phyloP scores from a whole-genome alignment of 2,329 filamentous ascomycete species.

The Alternaria ventricosa region DNA sequence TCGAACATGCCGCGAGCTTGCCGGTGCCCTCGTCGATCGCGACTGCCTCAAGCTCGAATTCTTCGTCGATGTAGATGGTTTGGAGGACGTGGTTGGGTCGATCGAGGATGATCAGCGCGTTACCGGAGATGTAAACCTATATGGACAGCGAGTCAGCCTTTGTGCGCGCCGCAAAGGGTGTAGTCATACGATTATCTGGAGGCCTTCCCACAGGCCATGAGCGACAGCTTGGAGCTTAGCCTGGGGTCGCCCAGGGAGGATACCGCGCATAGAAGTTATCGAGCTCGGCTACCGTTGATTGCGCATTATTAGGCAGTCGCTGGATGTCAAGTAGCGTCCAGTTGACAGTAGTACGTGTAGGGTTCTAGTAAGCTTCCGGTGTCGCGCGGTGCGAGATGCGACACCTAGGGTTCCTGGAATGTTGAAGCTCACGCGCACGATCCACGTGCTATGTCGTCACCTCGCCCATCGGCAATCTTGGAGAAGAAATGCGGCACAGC shows the following conservation, averaged over 20 bases:
- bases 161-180: conserved; percentile 1
- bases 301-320: background rate
- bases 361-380: background rate
- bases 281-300: conserved; percentile 27
- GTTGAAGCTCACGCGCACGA: conserved; percentile 41
- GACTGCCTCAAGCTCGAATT: conserved; percentile 73
- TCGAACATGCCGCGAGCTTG: conserved; percentile 80
- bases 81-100: conserved; percentile 79
- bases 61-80: conserved; percentile 86
- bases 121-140: conserved; percentile 88
- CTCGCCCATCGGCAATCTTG: background rate
- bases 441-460: conserved; percentile 37
- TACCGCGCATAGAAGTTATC: conserved; percentile 67
- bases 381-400: conserved; percentile 12
- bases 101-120: conserved; percentile 82
- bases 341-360: background rate
- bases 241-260: conserved; percentile 80
- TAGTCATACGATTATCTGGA: conserved; percentile 71
- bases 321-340: background rate
- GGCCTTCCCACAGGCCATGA: conserved; percentile 74
- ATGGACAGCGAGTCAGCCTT: conserved; percentile 9
- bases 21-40: conserved; percentile 81
- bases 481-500: background rate
- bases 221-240: conserved; percentile 78
- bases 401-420: conserved; percentile 8